phyloP scores from a whole-genome alignment of 192 early-diverging fungal genomes.

The Dispira simplex region DNA sequence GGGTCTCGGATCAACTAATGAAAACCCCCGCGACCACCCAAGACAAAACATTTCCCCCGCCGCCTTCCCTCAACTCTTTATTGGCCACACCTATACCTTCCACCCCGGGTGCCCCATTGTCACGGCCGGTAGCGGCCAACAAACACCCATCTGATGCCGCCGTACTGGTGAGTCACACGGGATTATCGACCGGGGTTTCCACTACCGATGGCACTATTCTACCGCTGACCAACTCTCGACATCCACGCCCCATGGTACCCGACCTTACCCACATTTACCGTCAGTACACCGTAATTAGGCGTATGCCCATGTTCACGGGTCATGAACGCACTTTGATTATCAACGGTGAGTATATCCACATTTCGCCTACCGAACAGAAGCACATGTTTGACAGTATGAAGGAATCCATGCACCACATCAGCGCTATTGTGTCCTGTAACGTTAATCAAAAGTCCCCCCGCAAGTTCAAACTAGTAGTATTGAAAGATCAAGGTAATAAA shows the following conservation, averaged over 20 bases:
- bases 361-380: constrained; percentile 69
- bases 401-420: constrained; percentile 55
- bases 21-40: not conserved
- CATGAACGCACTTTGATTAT: constrained; percentile 81
- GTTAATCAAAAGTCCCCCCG: constrained; percentile 47
- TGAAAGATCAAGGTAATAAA: constrained; percentile 48
- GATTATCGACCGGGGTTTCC: not conserved
- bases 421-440: constrained; percentile 43
- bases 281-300: constrained; percentile 75
- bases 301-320: constrained; percentile 72
- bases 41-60: not conserved
- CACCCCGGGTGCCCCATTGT: not conserved
- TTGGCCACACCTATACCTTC: not conserved
- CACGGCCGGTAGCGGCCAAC: not conserved
- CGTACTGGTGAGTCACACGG: not conserved
- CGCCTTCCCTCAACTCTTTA: not conserved
- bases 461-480: constrained; percentile 49
- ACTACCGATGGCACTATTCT: not conserved
- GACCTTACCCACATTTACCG: constrained; percentile 23
- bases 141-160: not conserved
- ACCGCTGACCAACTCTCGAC: not conserved
- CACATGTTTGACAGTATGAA: constrained; percentile 72
- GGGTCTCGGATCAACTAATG: not conserved
- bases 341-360: constrained; percentile 84
- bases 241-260: not conserved